phyloP scores from a whole-genome alignment of 2,329 filamentous ascomycete species.

The Ceratocystis cacaofunesta region DNA sequence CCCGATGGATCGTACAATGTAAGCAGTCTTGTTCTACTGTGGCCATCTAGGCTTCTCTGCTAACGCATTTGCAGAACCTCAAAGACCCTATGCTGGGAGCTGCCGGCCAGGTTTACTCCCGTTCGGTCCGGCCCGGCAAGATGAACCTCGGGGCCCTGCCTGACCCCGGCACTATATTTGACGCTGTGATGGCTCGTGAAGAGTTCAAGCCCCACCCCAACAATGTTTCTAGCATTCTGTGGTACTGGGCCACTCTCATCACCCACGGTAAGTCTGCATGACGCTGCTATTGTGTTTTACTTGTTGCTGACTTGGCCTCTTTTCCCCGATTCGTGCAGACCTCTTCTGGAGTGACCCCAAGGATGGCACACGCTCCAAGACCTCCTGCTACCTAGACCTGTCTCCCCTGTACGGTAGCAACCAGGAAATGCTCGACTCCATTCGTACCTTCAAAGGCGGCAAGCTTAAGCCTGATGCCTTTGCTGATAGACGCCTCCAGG shows the following conservation, averaged over 20 bases:
- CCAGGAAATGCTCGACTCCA: slow-evolving; percentile 47
- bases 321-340: slow-evolving; percentile 27
- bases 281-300: neutral
- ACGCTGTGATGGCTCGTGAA: slow-evolving; percentile 41
- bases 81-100: slow-evolving; percentile 50
- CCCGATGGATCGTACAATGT: slow-evolving; percentile 58
- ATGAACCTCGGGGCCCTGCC: slow-evolving; percentile 50
- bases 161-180: slow-evolving; percentile 49
- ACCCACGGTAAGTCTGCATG: slow-evolving; percentile 43
- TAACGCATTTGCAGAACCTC: slow-evolving; percentile 37
- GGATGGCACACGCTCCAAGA: slow-evolving; percentile 47
- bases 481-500: slow-evolving; percentile 53
- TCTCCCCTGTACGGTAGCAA: slow-evolving; percentile 58
- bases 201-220: slow-evolving; percentile 48
- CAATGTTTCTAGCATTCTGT: slow-evolving; percentile 56
- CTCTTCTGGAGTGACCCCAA: slow-evolving; percentile 54
- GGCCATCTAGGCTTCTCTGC: neutral
- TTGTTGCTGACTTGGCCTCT: neutral
- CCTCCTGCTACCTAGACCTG: slow-evolving; percentile 57
- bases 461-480: slow-evolving; percentile 59
- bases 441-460: slow-evolving; percentile 56
- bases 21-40: slow-evolving; percentile 16
- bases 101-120: slow-evolving; percentile 51
- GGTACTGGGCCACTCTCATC: slow-evolving; percentile 59
- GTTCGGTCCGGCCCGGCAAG: slow-evolving; percentile 44